phyloP scores from a whole-genome alignment of 352 stramenopile genomes.

The Phytophthora nicotianae region DNA sequence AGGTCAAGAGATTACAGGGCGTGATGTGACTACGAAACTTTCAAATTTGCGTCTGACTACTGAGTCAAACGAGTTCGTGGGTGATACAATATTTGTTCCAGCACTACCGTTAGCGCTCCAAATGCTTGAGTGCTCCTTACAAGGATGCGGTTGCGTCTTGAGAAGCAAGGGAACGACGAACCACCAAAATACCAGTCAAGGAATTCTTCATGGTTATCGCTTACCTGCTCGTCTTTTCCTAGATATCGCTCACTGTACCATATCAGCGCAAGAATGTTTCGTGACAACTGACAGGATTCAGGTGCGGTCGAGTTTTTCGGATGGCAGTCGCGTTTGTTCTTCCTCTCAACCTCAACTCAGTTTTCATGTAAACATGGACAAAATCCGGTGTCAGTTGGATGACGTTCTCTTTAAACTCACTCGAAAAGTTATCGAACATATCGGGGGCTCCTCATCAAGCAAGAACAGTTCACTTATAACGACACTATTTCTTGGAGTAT shows the following conservation, averaged over 20 bases:
- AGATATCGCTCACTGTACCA: constrained; percentile 38
- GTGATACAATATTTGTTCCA: constrained; percentile 67
- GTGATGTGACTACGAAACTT: constrained; percentile 36
- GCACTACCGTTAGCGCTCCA: constrained; percentile 69
- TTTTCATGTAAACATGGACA: constrained; percentile 44
- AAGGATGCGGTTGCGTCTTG: constrained; percentile 56
- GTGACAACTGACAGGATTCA: constrained; percentile 43
- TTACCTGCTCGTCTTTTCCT: constrained; percentile 43
- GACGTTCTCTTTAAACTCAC: constrained; percentile 28
- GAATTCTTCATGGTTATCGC: neutral
- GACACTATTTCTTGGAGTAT: constrained; percentile 57
- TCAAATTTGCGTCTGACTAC: constrained; percentile 57
- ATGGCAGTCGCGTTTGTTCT: constrained; percentile 44
- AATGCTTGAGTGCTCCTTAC: constrained; percentile 72
- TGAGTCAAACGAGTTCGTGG: constrained; percentile 67
- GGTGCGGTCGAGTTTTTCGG: constrained; percentile 59
- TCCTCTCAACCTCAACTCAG: constrained; percentile 57
- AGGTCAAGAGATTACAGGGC: constrained; percentile 4
- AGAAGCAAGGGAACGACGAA: neutral
- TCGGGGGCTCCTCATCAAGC: neutral
- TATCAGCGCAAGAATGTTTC: constrained; percentile 41
- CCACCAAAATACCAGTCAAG: neutral
- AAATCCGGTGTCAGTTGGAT: constrained; percentile 57
- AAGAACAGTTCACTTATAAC: neutral
- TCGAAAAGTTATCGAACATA: constrained; percentile 8